phyloP scores from a whole-genome alignment of 257 asterid species.

The Echites panduratus region DNA sequence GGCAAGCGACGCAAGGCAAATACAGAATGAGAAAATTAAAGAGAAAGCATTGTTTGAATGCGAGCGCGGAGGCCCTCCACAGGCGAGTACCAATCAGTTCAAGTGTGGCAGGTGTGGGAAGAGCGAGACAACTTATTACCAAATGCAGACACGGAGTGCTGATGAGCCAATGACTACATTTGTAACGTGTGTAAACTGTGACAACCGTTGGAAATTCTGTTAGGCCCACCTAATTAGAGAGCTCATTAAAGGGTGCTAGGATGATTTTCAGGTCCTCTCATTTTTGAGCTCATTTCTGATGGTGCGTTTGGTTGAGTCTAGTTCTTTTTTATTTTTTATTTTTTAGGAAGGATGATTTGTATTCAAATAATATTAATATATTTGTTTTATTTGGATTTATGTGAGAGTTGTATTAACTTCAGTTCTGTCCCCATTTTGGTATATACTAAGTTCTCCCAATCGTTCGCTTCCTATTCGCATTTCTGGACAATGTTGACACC shows the following conservation, averaged over 20 bases:
- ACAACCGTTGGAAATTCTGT: conserved; percentile 89
- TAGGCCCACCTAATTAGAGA: background rate
- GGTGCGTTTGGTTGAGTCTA: background rate
- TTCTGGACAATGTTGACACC: background rate
- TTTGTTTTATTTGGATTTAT: background rate
- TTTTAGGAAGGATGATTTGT: background rate
- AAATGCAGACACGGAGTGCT: conserved; percentile 95
- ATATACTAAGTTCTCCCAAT: background rate
- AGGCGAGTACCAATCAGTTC: conserved; percentile 77
- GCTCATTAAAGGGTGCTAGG: background rate
- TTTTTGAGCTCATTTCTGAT: background rate
- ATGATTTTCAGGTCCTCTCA: background rate
- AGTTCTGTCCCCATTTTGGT: background rate
- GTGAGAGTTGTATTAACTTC: background rate
- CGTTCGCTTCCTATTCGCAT: no score
- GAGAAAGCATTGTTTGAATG: conserved; percentile 80
- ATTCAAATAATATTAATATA: background rate
- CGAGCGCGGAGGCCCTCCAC: conserved; percentile 50
- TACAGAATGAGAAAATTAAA: conserved; percentile 59
- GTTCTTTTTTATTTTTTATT: background rate
- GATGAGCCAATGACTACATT: conserved; percentile 98
- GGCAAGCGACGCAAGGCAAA: conserved; percentile 84
- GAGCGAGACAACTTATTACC: conserved; percentile 75
- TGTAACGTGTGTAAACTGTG: conserved; percentile 87
- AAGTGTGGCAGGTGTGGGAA: conserved; percentile 81